phyloP scores from a whole-genome alignment of 805 yeast species.

The Ascoidea tarda region DNA sequence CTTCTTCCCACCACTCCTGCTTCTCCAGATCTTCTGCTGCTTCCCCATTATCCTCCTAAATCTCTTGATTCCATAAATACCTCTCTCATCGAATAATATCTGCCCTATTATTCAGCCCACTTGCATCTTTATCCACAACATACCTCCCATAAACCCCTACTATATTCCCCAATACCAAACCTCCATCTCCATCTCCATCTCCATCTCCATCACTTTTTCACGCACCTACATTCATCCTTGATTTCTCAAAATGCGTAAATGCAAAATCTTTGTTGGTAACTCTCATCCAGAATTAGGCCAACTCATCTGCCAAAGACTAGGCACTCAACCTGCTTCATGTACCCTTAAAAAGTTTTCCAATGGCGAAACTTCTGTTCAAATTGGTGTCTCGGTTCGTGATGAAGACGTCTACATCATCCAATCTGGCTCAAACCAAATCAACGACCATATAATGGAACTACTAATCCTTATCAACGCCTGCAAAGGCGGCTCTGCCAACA shows the following conservation, averaged over 20 bases:
- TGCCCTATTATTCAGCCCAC: too few species aligned
- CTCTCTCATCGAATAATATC: too few species aligned
- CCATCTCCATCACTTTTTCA: too few species aligned
- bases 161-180: too few species aligned
- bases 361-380: conserved; percentile 95
- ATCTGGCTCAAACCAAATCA: conserved; percentile 73
- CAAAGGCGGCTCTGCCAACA: conserved; percentile 96
- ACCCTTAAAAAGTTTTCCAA: conserved; percentile 85
- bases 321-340: conserved; percentile 90
- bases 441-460: conserved; percentile 94
- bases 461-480: conserved; percentile 90
- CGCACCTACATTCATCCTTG: too few species aligned
- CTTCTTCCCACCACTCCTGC: neutral
- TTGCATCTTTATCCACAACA: too few species aligned
- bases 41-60: too few species aligned
- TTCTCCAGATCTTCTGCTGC: neutral
- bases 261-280: conserved; percentile 91
- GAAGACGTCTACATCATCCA: conserved; percentile 93
- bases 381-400: conserved; percentile 90
- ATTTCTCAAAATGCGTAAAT: conserved; percentile 64
- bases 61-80: too few species aligned
- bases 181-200: too few species aligned
- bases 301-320: conserved; percentile 79
- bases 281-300: conserved; percentile 93
- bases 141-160: too few species aligned